Evolutionary conservation across 352 stramenopile species (phyloP), one percentile per base, ranked within the genome.

Genomic region (Pythium sukuiense): DNA sequence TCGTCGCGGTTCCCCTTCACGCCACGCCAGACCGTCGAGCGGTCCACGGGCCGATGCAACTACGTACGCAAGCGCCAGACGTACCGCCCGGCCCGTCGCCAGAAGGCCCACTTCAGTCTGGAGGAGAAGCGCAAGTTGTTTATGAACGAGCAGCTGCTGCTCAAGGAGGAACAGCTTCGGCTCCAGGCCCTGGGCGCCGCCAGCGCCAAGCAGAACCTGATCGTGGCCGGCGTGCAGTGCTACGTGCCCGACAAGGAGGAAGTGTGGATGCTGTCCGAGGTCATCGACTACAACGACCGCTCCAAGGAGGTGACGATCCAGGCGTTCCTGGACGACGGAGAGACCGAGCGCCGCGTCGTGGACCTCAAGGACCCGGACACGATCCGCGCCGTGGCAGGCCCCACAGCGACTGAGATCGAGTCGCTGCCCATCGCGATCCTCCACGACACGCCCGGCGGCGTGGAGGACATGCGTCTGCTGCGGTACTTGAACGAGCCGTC

Each of bases 401-500:
- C 84, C 11, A 87, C 63, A 13, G 88, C 88, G 1, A 95, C 76
- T 1, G 81, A 90, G 48, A 86, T 96, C 56, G 88, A 95, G 55
- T 94, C 88, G 32, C 71, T 96, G 13, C 88, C 88, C 2, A 62
- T 96, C 59, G 87, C 86, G 11, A 96, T 95, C 65, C 65, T 90
- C 54, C 77, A 96, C 45, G 84, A 92, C 55, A 92, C 84, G 41
- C 72, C 76, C 3, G 77, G 83, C 49, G 88, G 88, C 13, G 87
- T 95, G 14, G 83, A 95, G 59, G 88, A 96, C 48, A 96, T 97
- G 90, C 83, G 83, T 3, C 55, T 92, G 59, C 79, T 97, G 14
- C 85, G 83, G 24, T 96, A 97, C 77, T 74, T 98, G 59, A 97
- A 98, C 69, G 92, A 97, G 59, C 90, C 93, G 50, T 95, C 88